These are phyloP conservation scores for Mucor indicus DNA, from an alignment of 371 early-diverging fungal genomes.

Conservation along the genomic window DNA sequence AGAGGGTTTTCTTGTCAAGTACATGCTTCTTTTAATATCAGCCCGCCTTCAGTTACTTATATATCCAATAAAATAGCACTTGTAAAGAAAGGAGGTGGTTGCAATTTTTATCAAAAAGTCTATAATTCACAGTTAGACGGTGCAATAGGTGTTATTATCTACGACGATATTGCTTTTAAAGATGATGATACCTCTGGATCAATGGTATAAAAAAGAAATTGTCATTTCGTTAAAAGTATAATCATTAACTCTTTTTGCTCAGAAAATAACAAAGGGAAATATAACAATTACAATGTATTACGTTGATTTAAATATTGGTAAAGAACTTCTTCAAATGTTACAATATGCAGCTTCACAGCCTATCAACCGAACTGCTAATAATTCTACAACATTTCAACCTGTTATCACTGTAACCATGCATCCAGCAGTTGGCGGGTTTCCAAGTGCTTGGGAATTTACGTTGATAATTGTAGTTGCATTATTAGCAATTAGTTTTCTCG, in stretches of 20 bases:
- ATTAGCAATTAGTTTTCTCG: conserved; percentile 46
- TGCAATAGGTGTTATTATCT: conserved; percentile 39
- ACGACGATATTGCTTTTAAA: conserved; percentile 35
- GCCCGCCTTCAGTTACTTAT: conserved; percentile 1
- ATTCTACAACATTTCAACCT: conserved; percentile 17
- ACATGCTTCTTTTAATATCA: conserved; percentile 12
- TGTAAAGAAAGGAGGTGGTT: conserved; percentile 33
- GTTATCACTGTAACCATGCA: conserved; percentile 31
- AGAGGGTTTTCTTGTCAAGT: conserved; percentile 37
- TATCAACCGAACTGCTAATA: conserved; percentile 6
- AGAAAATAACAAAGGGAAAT: conserved; percentile 31
- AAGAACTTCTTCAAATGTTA: conserved; percentile 23
- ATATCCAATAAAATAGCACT: conserved; percentile 34
- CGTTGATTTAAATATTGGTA: conserved; percentile 33
- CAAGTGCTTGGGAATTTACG: conserved; percentile 58
- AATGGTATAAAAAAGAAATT: conserved; percentile 1
- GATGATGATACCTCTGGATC: conserved; percentile 29
- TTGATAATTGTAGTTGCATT: conserved; percentile 55
- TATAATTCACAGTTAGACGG: conserved; percentile 32
- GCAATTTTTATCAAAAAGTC: conserved; percentile 35
- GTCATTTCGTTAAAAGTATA: neutral
- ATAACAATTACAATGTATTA: conserved; percentile 42
- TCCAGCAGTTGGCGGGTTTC: conserved; percentile 40
- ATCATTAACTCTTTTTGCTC: neutral
- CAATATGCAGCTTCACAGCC: conserved; percentile 13